Evolutionary conservation across 1,284 basidiomycete genomes (phyloP).

Genomic region (Heterobasidion parviporum): DNA sequence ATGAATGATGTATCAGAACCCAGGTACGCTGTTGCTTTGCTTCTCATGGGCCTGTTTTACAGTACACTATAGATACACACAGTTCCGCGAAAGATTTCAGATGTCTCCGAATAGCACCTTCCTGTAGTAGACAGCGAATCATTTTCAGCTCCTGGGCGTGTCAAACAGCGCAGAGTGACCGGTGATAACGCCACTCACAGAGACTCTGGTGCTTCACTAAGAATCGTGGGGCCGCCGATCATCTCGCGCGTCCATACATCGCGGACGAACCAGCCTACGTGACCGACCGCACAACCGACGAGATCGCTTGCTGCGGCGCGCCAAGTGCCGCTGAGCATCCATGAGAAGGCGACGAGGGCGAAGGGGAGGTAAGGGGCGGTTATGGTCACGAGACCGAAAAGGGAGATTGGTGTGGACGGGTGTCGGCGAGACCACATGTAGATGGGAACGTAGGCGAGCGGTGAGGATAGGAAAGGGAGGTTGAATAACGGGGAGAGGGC

Average conservation of each 20-base stretch:
- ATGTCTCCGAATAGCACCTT: conserved; percentile 60
- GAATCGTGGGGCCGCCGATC: conserved; percentile 64
- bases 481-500: conserved; percentile 79
- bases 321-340: conserved; percentile 85
- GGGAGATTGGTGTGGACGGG: conserved; percentile 87
- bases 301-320: conserved; percentile 80
- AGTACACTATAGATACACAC: conserved; percentile 1
- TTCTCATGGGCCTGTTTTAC: not conserved
- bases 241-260: conserved; percentile 95
- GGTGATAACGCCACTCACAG: conserved; percentile 51
- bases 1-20: not conserved
- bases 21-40: not conserved
- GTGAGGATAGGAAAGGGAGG: conserved; percentile 83
- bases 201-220: conserved; percentile 70
- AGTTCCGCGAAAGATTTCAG: conserved; percentile 12
- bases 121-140: conserved; percentile 24
- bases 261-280: conserved; percentile 87
- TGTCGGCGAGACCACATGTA: conserved; percentile 96
- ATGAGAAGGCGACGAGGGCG: conserved; percentile 83
- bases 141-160: not conserved
- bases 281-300: conserved; percentile 84
- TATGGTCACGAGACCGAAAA: conserved; percentile 92
- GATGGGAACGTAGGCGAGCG: conserved; percentile 88
- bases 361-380: conserved; percentile 93
- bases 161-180: conserved; percentile 1